Evolutionary conservation across 1,139 yeast genomes (phyloP).

Genomic region (Magnusiomyces ingens): DNA sequence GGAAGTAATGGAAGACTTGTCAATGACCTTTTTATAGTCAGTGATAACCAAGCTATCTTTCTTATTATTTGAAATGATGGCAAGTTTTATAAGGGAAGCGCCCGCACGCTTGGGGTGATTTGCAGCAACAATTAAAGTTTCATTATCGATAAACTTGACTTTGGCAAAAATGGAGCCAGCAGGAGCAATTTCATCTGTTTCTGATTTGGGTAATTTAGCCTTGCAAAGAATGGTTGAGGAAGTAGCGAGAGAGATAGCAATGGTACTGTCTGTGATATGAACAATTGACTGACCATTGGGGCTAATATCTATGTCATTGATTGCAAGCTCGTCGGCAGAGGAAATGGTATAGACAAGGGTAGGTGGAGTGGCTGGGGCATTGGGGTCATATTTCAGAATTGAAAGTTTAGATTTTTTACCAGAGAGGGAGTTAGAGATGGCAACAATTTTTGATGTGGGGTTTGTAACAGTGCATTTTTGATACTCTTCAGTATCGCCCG

Average conservation of each 20-base stretch:
- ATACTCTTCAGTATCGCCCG: constrained; percentile 23
- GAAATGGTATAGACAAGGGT: constrained; percentile 1
- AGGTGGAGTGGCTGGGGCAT: constrained; percentile 1
- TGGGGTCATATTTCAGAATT: constrained; percentile 5
- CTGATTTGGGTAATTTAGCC: too few species aligned
- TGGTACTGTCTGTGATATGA: constrained; percentile 18
- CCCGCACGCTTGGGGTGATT: constrained; percentile 30
- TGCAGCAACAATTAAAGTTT: constrained; percentile 52
- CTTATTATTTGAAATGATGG: too few species aligned
- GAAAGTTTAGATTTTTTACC: neutral
- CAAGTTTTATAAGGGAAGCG: constrained; percentile 26
- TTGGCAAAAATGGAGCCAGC: constrained; percentile 41
- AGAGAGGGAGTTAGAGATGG: constrained; percentile 15
- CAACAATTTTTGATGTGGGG: constrained; percentile 19
- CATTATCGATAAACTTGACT: constrained; percentile 50
- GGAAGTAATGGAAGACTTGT: constrained; percentile 51
- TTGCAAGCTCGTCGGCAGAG: constrained; percentile 11
- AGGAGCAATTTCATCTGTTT: constrained; percentile 8
- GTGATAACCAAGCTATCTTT: too few species aligned
- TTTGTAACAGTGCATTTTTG: constrained; percentile 25
- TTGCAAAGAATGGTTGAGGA: too few species aligned
- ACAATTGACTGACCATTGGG: constrained; percentile 23
- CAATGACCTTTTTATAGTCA: constrained; percentile 18
- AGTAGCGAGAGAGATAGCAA: constrained; percentile 10
- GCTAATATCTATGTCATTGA: constrained; percentile 23